Percentiles rank a stretch among this genome's conserved stretches.
phyloP scores from a whole-genome alignment of 2,329 filamentous ascomycete genomes.

The Penicillium expansum region DNA sequence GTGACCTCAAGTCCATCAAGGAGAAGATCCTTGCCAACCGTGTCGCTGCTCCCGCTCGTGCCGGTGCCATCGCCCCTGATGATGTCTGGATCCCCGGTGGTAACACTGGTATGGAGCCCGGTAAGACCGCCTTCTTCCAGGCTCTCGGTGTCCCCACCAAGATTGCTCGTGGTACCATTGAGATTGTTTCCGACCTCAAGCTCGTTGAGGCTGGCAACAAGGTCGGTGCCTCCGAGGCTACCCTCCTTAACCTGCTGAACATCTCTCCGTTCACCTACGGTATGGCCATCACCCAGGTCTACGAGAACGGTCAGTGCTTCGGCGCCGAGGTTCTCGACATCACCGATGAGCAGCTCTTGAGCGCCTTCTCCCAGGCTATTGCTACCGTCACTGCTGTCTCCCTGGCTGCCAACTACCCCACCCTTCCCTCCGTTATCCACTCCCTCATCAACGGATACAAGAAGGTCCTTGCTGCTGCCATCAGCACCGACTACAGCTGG shows the following conservation, averaged over 20 bases:
- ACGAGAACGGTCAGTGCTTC: constrained; percentile 96
- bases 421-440: constrained; percentile 93
- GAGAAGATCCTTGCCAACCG: constrained; percentile 95
- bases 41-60: constrained; percentile 95
- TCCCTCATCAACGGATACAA: constrained; percentile 97
- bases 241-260: constrained; percentile 99
- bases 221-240: constrained; percentile 98
- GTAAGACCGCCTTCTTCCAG: constrained; percentile 99
- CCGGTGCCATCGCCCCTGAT: constrained; percentile 87
- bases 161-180: constrained; percentile 99
- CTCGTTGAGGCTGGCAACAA: constrained; percentile 89
- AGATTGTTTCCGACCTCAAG: constrained; percentile 98
- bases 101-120: constrained; percentile 99
- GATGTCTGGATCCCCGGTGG: constrained; percentile 96
- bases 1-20: constrained; percentile 85
- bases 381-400: constrained; percentile 86
- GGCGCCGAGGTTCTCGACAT: constrained; percentile 83
- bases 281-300: constrained; percentile 94
- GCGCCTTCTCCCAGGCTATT: constrained; percentile 76
- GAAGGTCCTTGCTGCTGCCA: constrained; percentile 81
- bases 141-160: constrained; percentile 99
- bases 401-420: constrained; percentile 91
- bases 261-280: constrained; percentile 99
- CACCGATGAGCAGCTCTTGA: constrained; percentile 88
- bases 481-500: constrained; percentile 91